Conservation (phyloP, 331 rosid species). For the Pyracantha coccinea region DNA sequence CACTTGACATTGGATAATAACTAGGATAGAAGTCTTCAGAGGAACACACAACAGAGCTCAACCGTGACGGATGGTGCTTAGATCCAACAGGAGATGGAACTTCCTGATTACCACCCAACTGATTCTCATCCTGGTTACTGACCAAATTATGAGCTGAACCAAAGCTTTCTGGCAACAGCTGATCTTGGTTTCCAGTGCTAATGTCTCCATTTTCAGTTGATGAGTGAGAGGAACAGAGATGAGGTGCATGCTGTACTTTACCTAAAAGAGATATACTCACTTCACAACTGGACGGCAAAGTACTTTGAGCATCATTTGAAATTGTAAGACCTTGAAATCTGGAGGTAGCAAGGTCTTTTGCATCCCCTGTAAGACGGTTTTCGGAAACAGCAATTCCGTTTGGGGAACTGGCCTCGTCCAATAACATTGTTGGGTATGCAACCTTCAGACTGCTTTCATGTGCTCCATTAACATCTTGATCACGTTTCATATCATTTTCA, state of each 20-base stretch:
- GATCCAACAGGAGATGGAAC: conserved; percentile 11
- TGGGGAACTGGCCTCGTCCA: conserved; percentile 2
- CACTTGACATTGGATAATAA: conserved; percentile 12
- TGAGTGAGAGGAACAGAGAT: not conserved
- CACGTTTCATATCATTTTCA: conserved; percentile 1
- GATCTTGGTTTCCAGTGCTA: conserved; percentile 9
- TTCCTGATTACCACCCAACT: conserved; percentile 12
- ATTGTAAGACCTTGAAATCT: conserved; percentile 20
- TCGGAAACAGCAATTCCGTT: conserved; percentile 19
- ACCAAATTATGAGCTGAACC: conserved; percentile 11
- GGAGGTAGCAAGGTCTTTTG: conserved; percentile 29
- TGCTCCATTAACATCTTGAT: conserved; percentile 5
- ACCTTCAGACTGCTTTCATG: not conserved
- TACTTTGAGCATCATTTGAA: conserved; percentile 16
- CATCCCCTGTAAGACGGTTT: conserved; percentile 28
- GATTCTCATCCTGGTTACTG: conserved; percentile 24
- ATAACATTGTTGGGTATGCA: conserved; percentile 1
- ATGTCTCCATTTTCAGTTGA: conserved; percentile 11
- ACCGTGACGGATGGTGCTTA: conserved; percentile 13
- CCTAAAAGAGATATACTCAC: conserved; percentile 11
- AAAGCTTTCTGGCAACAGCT: not conserved
- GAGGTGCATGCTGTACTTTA: conserved; percentile 11
- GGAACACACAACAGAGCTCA: conserved; percentile 13
- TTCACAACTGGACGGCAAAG: conserved; percentile 7
- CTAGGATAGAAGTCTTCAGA: conserved; percentile 31